These are phyloP conservation scores for Penicillium odoratum DNA, from an alignment of 495 filamentous ascomycete species.

Conservation along the genomic window DNA sequence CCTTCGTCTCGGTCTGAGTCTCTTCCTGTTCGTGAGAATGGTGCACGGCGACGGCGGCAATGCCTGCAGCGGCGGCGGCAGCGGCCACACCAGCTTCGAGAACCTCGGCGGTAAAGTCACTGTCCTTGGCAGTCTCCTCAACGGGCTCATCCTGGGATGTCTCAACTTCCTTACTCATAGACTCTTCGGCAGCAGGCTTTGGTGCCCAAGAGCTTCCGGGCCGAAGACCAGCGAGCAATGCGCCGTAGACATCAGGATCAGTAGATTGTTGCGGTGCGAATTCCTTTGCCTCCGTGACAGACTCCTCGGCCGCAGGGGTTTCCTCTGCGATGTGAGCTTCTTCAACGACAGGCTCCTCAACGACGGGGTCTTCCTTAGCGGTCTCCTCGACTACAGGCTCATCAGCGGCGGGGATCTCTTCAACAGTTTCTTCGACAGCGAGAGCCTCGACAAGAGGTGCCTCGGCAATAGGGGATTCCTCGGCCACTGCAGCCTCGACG, in stretches of 20 bases:
- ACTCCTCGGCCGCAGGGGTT: slow-evolving; percentile 8
- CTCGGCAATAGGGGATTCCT: not conserved
- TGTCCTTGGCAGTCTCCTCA: slow-evolving; percentile 23
- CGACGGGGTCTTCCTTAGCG: not conserved
- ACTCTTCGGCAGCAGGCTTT: slow-evolving; percentile 4
- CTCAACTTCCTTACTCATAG: slow-evolving; percentile 10
- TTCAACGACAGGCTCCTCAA: not conserved
- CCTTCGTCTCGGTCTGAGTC: slow-evolving; percentile 18
- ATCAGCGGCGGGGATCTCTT: not conserved
- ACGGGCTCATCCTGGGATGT: slow-evolving; percentile 1
- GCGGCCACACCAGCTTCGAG: slow-evolving; percentile 31
- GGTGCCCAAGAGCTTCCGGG: not conserved
- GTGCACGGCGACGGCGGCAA: slow-evolving; percentile 18
- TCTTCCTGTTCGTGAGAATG: slow-evolving; percentile 15
- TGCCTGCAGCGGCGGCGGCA: slow-evolving; percentile 25
- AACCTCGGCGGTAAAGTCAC: slow-evolving; percentile 22
- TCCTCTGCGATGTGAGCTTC: slow-evolving; percentile 5
- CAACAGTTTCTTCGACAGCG: not conserved
- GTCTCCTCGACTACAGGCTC: slow-evolving; percentile 14
- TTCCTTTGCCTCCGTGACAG: not conserved
- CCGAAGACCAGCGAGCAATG: slow-evolving; percentile 10
- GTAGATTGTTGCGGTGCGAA: not conserved
- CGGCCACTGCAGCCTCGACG: no score
- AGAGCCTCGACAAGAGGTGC: not conserved
- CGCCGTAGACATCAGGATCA: slow-evolving; percentile 11